phyloP scores from a whole-genome alignment of 805 yeast species.

The Lachancea mirantina region DNA sequence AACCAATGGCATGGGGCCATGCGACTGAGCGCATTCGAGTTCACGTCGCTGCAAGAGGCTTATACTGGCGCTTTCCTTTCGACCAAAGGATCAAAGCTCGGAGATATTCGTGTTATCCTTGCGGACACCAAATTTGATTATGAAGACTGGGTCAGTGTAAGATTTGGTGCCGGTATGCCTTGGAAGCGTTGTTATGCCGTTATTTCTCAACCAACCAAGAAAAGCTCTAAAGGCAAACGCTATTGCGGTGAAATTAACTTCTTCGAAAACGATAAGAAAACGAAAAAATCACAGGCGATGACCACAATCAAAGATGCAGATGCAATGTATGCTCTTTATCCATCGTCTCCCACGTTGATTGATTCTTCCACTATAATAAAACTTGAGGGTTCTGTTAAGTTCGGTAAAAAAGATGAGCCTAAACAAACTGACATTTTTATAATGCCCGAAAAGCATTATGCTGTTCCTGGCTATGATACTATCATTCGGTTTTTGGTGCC shows the following conservation, averaged over 20 bases:
- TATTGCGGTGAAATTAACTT: constrained; percentile 64
- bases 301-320: constrained; percentile 68
- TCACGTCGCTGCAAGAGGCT: constrained; percentile 81
- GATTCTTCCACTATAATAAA: constrained; percentile 86
- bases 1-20: constrained; percentile 78
- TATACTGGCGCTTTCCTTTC: constrained; percentile 91
- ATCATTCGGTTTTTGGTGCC: constrained; percentile 66
- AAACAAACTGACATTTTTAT: constrained; percentile 44
- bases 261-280: constrained; percentile 71
- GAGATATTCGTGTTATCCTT: constrained; percentile 78
- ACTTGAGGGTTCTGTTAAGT: constrained; percentile 71
- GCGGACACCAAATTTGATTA: constrained; percentile 80
- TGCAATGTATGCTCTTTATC: constrained; percentile 85
- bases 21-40: constrained; percentile 73
- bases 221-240: constrained; percentile 28
- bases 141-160: constrained; percentile 90
- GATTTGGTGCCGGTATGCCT: constrained; percentile 97
- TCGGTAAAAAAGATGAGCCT: constrained; percentile 43
- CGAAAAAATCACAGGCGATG: constrained; percentile 63
- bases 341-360: constrained; percentile 71
- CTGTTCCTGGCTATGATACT: constrained; percentile 65
- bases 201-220: constrained; percentile 59
- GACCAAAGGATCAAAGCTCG: constrained; percentile 80
- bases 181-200: constrained; percentile 95
- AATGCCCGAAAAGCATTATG: constrained; percentile 67